Evolutionary conservation across 192 early-diverging fungal species (phyloP).

Genomic region (Podila epicladia): DNA sequence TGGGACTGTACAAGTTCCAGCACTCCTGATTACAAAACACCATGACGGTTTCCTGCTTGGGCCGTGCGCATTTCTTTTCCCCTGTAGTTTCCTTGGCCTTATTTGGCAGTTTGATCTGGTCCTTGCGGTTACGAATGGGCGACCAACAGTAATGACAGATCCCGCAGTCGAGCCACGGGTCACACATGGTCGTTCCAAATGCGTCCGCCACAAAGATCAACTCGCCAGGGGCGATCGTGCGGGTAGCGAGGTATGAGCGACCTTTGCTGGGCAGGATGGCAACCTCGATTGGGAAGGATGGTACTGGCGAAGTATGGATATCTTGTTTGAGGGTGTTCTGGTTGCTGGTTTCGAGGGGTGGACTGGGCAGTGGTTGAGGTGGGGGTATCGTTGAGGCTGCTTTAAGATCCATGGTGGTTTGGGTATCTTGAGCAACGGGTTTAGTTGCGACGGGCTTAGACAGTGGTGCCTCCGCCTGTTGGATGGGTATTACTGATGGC

Average conservation of each 20-base stretch:
- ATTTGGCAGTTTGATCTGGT: conserved; percentile 20
- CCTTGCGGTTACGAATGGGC: conserved; percentile 15
- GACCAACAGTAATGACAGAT: conserved; percentile 45
- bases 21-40: conserved; percentile 41
- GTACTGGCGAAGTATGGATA: neutral
- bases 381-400: neutral
- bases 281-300: conserved; percentile 15
- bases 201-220: conserved; percentile 38
- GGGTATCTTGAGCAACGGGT: neutral
- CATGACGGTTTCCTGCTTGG: conserved; percentile 30
- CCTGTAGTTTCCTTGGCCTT: neutral
- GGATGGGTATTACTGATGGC: neutral
- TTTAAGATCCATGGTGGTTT: neutral
- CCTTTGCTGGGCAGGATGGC: conserved; percentile 27
- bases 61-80: neutral
- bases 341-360: neutral
- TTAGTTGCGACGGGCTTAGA: neutral
- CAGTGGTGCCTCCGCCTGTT: neutral
- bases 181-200: conserved; percentile 42
- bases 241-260: conserved; percentile 37
- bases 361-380: neutral
- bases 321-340: neutral
- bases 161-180: conserved; percentile 45
- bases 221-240: conserved; percentile 22
- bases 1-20: conserved; percentile 8